These are phyloP conservation scores for Tolypocladium ovalisporum DNA, from an alignment of 2,329 filamentous ascomycete genomes.

Conservation along the genomic window DNA sequence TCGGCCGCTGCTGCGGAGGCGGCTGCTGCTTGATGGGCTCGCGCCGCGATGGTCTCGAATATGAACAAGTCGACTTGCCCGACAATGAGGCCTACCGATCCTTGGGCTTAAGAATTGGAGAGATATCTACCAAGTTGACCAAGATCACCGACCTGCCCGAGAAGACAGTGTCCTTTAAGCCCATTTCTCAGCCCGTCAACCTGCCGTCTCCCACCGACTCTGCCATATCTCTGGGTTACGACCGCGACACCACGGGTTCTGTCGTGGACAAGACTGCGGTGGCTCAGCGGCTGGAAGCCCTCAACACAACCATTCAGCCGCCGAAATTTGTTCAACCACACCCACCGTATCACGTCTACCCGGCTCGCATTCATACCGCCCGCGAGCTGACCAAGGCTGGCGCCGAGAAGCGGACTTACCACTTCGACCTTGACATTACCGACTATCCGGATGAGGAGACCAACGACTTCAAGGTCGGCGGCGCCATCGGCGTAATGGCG, in stretches of 20 bases:
- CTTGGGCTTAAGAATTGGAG: slow-evolving; percentile 64
- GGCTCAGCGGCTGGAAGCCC: slow-evolving; percentile 13
- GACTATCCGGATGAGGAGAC: slow-evolving; percentile 79
- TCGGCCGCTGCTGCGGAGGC: slow-evolving; percentile 53
- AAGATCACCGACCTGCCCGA: slow-evolving; percentile 62
- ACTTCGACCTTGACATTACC: slow-evolving; percentile 94
- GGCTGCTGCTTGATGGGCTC: slow-evolving; percentile 48
- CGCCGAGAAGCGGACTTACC: slow-evolving; percentile 92
- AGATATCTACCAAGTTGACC: slow-evolving; percentile 63
- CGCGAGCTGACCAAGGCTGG: slow-evolving; percentile 80
- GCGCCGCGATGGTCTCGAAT: slow-evolving; percentile 34
- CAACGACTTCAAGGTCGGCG: slow-evolving; percentile 91
- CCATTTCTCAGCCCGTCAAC: slow-evolving; percentile 30
- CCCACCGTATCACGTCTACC: slow-evolving; percentile 83
- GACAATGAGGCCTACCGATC: slow-evolving; percentile 79
- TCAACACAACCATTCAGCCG: slow-evolving; percentile 58
- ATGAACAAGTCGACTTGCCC: slow-evolving; percentile 47
- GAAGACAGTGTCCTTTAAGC: slow-evolving; percentile 61
- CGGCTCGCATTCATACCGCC: slow-evolving; percentile 74
- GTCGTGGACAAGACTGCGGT: slow-evolving; percentile 12
- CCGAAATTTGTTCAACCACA: slow-evolving; percentile 90
- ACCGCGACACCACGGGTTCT: slow-evolving; percentile 22
- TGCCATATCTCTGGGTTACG: slow-evolving; percentile 30
- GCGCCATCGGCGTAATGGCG: slow-evolving; percentile 86
- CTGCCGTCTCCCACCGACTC: slow-evolving; percentile 37